Percentiles rank a stretch among this genome's conserved stretches.
Evolutionary conservation across 495 filamentous ascomycete species (phyloP).

Genomic region (Halenospora varia): DNA sequence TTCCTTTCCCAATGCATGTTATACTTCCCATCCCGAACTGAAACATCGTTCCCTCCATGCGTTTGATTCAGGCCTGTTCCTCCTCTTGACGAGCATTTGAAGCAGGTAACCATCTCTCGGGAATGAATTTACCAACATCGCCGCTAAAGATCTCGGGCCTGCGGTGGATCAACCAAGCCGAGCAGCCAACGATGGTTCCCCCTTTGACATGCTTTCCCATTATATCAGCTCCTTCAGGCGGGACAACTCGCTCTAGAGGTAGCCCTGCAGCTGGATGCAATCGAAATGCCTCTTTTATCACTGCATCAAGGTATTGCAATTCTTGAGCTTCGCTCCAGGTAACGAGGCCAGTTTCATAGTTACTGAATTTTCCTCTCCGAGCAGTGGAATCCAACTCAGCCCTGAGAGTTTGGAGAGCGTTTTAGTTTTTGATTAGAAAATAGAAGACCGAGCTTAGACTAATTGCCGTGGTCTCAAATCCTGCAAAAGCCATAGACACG

Average conservation of each 20-base stretch:
- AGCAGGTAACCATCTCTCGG: slow-evolving; percentile 65
- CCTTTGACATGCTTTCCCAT: slow-evolving; percentile 52
- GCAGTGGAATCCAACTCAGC: slow-evolving; percentile 53
- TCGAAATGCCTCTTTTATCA: slow-evolving; percentile 36
- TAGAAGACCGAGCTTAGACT: slow-evolving; percentile 61
- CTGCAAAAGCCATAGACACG: slow-evolving; percentile 60
- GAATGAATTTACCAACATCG: slow-evolving; percentile 51
- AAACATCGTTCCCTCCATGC: too few relatives aligned
- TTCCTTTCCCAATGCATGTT: too few relatives aligned
- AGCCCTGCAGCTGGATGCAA: slow-evolving; percentile 21
- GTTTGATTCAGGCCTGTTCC: too few relatives aligned
- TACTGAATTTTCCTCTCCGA: slow-evolving; percentile 40
- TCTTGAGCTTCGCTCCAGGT: slow-evolving; percentile 56
- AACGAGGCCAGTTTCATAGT: slow-evolving; percentile 50
- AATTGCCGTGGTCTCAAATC: slow-evolving; percentile 62
- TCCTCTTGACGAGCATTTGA: too few relatives aligned
- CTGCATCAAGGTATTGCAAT: slow-evolving; percentile 34
- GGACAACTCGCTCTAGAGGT: slow-evolving; percentile 26
- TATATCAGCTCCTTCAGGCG: slow-evolving; percentile 37
- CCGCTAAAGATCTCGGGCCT: slow-evolving; percentile 54
- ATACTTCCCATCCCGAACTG: too few relatives aligned
- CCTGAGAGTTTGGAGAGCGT: slow-evolving; percentile 37
- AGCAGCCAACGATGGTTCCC: slow-evolving; percentile 60
- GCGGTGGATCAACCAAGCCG: slow-evolving; percentile 60
- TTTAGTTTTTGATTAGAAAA: slow-evolving; percentile 52